Conservation (phyloP, 225 moss, liverwort and hornwort genomes). For the Marchantia paleacea region DNA sequence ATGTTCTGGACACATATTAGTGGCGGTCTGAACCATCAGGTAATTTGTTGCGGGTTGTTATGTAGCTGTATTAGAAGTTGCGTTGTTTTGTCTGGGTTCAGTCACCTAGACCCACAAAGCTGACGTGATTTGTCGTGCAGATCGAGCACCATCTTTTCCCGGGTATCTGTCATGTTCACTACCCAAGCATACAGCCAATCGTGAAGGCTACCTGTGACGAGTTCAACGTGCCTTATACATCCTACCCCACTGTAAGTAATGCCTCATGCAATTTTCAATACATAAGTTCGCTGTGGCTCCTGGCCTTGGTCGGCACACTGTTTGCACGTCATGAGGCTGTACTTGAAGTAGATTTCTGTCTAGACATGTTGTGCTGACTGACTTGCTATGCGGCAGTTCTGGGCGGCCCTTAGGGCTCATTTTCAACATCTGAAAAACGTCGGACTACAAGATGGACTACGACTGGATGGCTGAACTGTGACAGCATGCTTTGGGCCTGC, state of each 20-base stretch:
- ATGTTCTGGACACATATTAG: conserved; percentile 89
- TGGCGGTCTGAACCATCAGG: conserved; percentile 97
- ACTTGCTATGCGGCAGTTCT: conserved; percentile 23
- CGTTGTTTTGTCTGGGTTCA: neutral
- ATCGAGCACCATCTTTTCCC: conserved; percentile 99
- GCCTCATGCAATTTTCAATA: neutral
- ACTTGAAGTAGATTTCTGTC: neutral
- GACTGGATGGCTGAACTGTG: conserved; percentile 40
- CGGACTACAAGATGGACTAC: conserved; percentile 44
- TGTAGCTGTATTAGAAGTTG: neutral
- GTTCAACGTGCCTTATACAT: conserved; percentile 77
- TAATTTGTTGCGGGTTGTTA: conserved; percentile 13
- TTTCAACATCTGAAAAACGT: conserved; percentile 43
- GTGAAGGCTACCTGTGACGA: conserved; percentile 90
- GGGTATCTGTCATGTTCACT: conserved; percentile 83
- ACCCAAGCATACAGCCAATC: conserved; percentile 92
- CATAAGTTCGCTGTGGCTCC: neutral
- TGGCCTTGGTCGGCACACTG: neutral
- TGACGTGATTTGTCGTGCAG: conserved; percentile 36
- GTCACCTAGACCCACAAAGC: neutral
- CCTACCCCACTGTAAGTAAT: conserved; percentile 73
- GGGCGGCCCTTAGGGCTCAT: conserved; percentile 45
- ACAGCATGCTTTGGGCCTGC: neutral
- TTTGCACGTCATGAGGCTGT: too few species aligned
- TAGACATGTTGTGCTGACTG: neutral